These are phyloP conservation scores for Petrea volubilis DNA, from an alignment of 257 asterid species.

Conservation along the genomic window DNA sequence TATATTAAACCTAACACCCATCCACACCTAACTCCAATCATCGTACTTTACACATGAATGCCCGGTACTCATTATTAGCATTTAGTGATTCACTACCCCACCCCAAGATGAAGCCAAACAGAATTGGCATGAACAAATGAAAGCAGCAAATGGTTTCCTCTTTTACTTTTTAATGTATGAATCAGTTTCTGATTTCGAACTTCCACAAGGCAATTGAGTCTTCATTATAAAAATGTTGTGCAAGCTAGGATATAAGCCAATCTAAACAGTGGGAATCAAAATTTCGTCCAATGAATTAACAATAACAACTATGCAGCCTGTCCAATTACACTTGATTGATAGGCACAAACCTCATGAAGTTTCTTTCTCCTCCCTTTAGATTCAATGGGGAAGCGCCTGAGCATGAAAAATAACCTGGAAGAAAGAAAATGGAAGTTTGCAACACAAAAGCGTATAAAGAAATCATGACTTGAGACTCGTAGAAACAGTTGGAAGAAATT, in stretches of 20 bases:
- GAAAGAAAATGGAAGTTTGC: slow-evolving; percentile 1
- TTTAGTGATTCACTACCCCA: neutral
- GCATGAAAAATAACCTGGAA: slow-evolving; percentile 82
- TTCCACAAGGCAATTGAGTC: neutral
- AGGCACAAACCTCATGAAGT: slow-evolving; percentile 78
- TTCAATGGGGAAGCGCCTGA: slow-evolving; percentile 89
- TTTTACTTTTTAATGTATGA: neutral
- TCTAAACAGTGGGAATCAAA: neutral
- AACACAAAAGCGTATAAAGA: neutral
- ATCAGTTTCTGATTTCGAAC: neutral
- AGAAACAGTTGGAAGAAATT: slow-evolving; percentile 23
- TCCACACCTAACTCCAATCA: neutral
- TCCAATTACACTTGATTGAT: neutral
- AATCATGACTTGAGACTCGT: neutral
- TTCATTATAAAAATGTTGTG: neutral
- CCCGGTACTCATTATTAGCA: neutral
- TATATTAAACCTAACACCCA: slow-evolving; percentile 2
- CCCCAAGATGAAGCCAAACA: neutral
- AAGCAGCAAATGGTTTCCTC: neutral
- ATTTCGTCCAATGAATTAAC: neutral
- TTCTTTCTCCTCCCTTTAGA: slow-evolving; percentile 95
- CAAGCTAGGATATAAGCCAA: neutral
- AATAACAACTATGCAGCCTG: neutral
- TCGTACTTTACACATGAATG: neutral
- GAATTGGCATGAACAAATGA: neutral